These are phyloP conservation scores for Galerina marginata DNA, from an alignment of 768 basidiomycete species.

Conservation along the genomic window DNA sequence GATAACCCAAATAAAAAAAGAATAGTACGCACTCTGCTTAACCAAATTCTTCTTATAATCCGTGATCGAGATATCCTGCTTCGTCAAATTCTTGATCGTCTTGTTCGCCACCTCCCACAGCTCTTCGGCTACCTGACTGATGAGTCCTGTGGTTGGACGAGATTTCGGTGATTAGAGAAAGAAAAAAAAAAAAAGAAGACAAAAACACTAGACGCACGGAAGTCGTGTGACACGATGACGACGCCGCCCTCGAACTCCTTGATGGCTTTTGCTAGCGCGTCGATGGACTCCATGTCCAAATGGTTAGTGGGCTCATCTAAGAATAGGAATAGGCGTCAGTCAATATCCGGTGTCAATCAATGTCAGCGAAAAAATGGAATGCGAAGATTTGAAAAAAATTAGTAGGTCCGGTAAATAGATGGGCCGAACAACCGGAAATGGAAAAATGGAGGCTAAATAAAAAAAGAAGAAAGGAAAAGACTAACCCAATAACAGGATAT, in stretches of 20 bases:
- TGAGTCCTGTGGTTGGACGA: no score
- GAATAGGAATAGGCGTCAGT: no score
- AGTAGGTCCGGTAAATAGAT: background rate
- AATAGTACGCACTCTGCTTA: constrained; percentile 85
- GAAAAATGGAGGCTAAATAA: background rate
- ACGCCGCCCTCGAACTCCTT: constrained; percentile 98
- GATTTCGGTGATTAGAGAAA: no score
- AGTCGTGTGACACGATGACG: constrained; percentile 99
- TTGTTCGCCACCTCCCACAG: constrained; percentile 98
- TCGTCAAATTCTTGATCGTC: constrained; percentile 91
- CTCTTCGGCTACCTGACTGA: constrained; percentile 97
- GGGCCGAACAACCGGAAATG: background rate
- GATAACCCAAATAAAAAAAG: no score
- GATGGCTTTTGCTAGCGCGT: constrained; percentile 93
- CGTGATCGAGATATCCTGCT: constrained; percentile 86
- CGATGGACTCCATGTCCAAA: constrained; percentile 97
- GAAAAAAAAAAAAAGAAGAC: background rate
- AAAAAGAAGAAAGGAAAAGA: constrained; percentile 16
- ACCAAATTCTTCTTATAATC: constrained; percentile 92
- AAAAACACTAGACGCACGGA: constrained; percentile 65
- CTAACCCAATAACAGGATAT: constrained; percentile 85
- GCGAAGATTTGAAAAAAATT: constrained; percentile 1
- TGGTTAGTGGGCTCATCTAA: constrained; percentile 95
- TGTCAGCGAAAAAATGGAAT: no score
- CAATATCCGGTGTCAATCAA: no score